Conservation (phyloP, 2,329 filamentous ascomycete genomes). For the Monilinia aucupariae region DNA sequence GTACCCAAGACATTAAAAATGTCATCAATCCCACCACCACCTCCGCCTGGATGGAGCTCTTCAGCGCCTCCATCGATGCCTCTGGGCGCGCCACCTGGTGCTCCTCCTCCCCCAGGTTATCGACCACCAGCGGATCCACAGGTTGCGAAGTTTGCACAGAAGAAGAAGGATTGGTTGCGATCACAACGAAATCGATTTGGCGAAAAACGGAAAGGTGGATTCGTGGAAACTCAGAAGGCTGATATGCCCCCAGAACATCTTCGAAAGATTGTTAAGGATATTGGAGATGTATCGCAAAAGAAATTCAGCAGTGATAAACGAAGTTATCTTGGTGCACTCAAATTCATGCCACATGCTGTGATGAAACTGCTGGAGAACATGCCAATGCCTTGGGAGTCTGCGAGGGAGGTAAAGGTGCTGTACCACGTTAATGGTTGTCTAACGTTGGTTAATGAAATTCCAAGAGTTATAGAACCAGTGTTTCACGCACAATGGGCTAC, state of each 20-base stretch:
- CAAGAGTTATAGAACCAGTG: conserved; percentile 93
- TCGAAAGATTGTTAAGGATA: conserved; percentile 96
- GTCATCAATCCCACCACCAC: conserved; percentile 58
- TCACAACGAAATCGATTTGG: conserved; percentile 87
- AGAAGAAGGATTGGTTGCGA: conserved; percentile 98
- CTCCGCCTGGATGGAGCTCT: conserved; percentile 61
- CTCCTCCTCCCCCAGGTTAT: conserved; percentile 80
- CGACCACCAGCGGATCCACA: conserved; percentile 75
- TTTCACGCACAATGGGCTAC: conserved; percentile 99
- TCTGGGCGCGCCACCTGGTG: conserved; percentile 41
- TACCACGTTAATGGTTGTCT: conserved; percentile 98
- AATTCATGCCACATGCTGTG: conserved; percentile 99
- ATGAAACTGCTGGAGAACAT: conserved; percentile 97
- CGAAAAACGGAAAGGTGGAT: conserved; percentile 93
- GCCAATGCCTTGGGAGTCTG: conserved; percentile 99
- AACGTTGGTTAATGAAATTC: conserved; percentile 93
- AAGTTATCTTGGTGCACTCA: conserved; percentile 92
- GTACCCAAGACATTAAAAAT: conserved; percentile 38
- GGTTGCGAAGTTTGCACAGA: conserved; percentile 91
- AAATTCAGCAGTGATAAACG: conserved; percentile 99
- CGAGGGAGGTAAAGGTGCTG: conserved; percentile 91
- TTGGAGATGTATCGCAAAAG: conserved; percentile 98
- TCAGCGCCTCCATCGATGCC: conserved; percentile 47
- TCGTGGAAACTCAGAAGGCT: conserved; percentile 95
- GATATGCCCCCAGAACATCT: conserved; percentile 98